Evolutionary conservation across 495 filamentous ascomycete genomes (phyloP).

Genomic region (Podospora fimiseda): DNA sequence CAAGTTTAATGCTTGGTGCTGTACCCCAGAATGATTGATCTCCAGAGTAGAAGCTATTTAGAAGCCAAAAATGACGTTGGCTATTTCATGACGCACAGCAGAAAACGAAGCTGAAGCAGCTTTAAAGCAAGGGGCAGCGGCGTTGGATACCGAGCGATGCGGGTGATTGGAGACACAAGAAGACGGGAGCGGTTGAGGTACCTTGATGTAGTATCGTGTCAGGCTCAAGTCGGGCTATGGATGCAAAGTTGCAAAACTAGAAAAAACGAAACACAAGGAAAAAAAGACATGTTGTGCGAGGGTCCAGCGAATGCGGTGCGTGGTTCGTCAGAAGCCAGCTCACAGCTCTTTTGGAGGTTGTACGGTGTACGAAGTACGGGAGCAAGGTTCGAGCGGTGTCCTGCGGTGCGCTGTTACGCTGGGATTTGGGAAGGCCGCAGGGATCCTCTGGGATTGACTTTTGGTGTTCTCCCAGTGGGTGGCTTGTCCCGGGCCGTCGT

Average conservation of each 20-base stretch:
- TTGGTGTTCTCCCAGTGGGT: not conserved
- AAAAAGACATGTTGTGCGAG: not conserved
- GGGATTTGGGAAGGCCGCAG: too few species aligned
- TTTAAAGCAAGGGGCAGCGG: not conserved
- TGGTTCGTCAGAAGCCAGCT: slow-evolving; percentile 14
- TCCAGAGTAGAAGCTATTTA: not conserved
- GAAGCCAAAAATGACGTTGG: not conserved
- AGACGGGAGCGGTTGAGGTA: slow-evolving; percentile 10
- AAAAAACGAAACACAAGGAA: not conserved
- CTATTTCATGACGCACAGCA: not conserved
- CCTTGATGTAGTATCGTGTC: slow-evolving; percentile 11
- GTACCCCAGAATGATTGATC: not conserved
- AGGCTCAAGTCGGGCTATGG: slow-evolving; percentile 19
- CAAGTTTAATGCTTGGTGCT: too few species aligned
- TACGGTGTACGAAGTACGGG: too few species aligned
- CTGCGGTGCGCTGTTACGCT: too few species aligned
- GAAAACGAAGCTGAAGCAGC: not conserved
- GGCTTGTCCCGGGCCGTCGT: slow-evolving; percentile 1
- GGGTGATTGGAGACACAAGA: slow-evolving; percentile 10
- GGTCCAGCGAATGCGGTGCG: slow-evolving; percentile 6
- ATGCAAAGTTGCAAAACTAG: slow-evolving; percentile 12
- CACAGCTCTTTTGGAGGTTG: not conserved
- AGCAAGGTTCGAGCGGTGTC: too few species aligned
- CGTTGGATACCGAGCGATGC: not conserved
- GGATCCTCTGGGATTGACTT: too few species aligned